Percentiles rank a stretch among this genome's conserved stretches.
These are phyloP conservation scores for Pythium insidiosum DNA, from an alignment of 352 stramenopile genomes.

Conservation along the genomic window DNA sequence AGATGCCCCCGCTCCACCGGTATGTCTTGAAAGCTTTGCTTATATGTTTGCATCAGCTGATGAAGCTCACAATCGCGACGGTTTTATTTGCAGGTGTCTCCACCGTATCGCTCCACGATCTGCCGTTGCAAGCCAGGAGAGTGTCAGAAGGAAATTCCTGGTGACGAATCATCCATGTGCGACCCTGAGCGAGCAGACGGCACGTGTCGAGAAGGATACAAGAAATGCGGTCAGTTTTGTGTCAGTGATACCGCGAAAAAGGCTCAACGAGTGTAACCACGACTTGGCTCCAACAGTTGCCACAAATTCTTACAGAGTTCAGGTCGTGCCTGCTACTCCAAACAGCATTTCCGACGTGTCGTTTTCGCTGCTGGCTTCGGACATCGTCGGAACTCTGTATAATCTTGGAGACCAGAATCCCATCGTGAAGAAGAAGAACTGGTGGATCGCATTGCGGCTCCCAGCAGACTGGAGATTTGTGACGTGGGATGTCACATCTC, in stretches of 20 bases:
- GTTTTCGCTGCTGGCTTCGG: constrained; percentile 64
- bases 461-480: constrained; percentile 64
- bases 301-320: constrained; percentile 67
- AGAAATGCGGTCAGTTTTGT: constrained; percentile 28
- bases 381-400: constrained; percentile 65
- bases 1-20: no score
- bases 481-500: constrained; percentile 43
- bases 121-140: constrained; percentile 59
- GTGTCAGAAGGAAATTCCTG: constrained; percentile 64
- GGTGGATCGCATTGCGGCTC: constrained; percentile 68
- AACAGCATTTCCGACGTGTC: constrained; percentile 56
- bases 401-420: constrained; percentile 55
- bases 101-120: constrained; percentile 53
- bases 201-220: constrained; percentile 49
- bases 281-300: constrained; percentile 18
- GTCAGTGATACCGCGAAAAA: not conserved
- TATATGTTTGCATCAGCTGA: no score
- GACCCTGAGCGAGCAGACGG: constrained; percentile 32
- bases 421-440: constrained; percentile 32
- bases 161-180: constrained; percentile 26
- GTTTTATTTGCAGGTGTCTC: no score
- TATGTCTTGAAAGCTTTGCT: no score
- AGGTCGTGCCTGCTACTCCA: constrained; percentile 38
- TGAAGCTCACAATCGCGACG: no score
- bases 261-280: not conserved